phyloP scores from a whole-genome alignment of 148 eudicot species.

The Rhododendron griersonianum region DNA sequence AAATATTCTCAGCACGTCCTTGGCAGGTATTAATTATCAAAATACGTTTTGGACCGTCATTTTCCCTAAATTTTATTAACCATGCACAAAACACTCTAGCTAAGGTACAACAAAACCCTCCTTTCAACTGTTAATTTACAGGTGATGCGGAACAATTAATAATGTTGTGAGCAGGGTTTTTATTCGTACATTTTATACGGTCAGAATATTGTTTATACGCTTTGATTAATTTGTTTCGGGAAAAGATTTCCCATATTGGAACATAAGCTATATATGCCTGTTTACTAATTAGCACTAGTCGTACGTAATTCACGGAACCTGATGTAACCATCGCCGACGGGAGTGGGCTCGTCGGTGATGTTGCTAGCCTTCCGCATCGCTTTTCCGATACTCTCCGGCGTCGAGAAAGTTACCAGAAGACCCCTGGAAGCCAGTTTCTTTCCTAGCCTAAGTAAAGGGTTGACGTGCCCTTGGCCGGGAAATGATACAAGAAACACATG shows the following conservation, averaged over 20 bases:
- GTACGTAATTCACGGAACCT: conserved; percentile 23
- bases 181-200: too few relatives aligned
- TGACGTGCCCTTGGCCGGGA: conserved; percentile 49
- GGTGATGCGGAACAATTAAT: too few relatives aligned
- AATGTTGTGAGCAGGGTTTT: too few relatives aligned
- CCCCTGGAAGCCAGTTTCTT: conserved; percentile 38
- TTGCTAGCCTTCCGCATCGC: conserved; percentile 38
- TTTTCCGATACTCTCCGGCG: conserved; percentile 27
- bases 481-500: conserved; percentile 36
- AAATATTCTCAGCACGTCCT: too few relatives aligned
- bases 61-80: too few relatives aligned
- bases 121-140: too few relatives aligned
- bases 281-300: not conserved
- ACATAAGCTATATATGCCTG: not conserved
- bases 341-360: conserved; percentile 24
- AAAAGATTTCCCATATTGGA: not conserved
- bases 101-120: too few relatives aligned
- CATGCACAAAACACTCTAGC: too few relatives aligned
- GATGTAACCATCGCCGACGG: conserved; percentile 58
- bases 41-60: too few relatives aligned
- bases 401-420: conserved; percentile 34
- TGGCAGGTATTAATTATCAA: too few relatives aligned
- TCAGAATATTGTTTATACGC: too few relatives aligned
- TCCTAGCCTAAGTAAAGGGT: conserved; percentile 41
- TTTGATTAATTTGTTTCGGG: too few relatives aligned